phyloP scores from a whole-genome alignment of 139 green algal genomes.

The Nannochloris sp. region DNA sequence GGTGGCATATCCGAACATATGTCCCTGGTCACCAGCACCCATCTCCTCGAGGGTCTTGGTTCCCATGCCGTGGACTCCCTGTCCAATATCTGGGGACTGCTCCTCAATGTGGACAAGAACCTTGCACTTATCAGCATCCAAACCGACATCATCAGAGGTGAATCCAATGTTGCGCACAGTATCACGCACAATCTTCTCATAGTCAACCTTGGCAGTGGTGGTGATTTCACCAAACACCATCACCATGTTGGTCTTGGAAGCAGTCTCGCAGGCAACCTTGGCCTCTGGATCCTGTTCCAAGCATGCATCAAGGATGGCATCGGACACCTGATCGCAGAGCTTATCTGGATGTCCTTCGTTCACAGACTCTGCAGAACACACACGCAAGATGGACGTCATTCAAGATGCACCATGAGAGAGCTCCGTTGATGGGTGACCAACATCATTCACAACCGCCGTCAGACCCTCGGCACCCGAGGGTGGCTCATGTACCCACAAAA shows the following conservation, averaged over 20 bases:
- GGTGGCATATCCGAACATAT: constrained; percentile 99
- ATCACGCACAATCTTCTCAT: constrained; percentile 80
- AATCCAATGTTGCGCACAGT: constrained; percentile 87
- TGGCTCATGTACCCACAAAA: too few relatives aligned
- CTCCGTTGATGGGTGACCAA: too few relatives aligned
- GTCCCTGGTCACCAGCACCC: constrained; percentile 96
- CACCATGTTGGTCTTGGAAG: constrained; percentile 99
- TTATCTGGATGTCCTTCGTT: constrained; percentile 96
- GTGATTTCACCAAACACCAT: constrained; percentile 99
- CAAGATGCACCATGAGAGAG: too few relatives aligned
- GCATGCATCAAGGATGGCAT: constrained; percentile 96
- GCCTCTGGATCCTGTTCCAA: constrained; percentile 90
- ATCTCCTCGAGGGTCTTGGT: constrained; percentile 98
- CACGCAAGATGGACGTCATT: not conserved
- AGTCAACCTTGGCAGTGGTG: constrained; percentile 98
- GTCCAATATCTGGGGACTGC: constrained; percentile 98
- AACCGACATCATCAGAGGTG: constrained; percentile 83
- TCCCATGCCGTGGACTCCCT: constrained; percentile 97
- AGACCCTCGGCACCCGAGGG: not conserved
- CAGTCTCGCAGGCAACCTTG: constrained; percentile 97
- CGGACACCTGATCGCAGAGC: constrained; percentile 92
- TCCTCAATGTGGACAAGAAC: constrained; percentile 98
- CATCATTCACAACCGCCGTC: not conserved
- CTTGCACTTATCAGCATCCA: constrained; percentile 96
- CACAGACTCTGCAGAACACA: constrained; percentile 39